Evolutionary conservation across 2,329 filamentous ascomycete species (phyloP).

Genomic region (Colletotrichum caudatum): DNA sequence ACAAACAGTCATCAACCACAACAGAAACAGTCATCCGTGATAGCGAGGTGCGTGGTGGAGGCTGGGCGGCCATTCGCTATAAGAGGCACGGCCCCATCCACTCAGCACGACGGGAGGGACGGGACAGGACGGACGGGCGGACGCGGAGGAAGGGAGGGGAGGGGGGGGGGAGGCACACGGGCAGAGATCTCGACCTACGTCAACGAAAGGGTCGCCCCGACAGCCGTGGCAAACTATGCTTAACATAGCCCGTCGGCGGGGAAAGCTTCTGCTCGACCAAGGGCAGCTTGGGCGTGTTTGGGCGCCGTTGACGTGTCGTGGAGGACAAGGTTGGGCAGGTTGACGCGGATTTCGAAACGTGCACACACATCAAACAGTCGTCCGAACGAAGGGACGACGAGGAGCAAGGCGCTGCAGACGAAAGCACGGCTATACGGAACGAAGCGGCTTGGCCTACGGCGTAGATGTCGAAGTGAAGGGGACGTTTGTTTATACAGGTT

Average conservation of each 20-base stretch:
- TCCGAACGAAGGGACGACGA: constrained; percentile 30
- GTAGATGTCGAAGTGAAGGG: not conserved
- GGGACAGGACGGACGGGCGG: not conserved
- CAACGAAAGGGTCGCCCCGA: not conserved
- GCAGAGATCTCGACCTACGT: constrained; percentile 17
- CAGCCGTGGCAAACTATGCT: constrained; percentile 1
- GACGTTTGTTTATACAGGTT: too few relatives aligned
- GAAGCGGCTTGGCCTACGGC: not conserved
- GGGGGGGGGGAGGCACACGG: not conserved
- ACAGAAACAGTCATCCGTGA: not conserved
- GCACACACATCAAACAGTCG: constrained; percentile 35
- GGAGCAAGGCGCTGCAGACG: not conserved
- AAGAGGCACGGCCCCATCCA: constrained; percentile 22
- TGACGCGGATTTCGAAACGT: constrained; percentile 13
- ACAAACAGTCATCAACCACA: not conserved
- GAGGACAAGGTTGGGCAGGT: constrained; percentile 31
- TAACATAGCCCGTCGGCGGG: constrained; percentile 12
- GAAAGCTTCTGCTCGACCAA: constrained; percentile 9
- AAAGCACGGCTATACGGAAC: not conserved
- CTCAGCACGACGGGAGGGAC: not conserved
- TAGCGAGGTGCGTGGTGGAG: too few relatives aligned
- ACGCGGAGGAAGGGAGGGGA: too few relatives aligned
- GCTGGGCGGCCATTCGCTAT: constrained; percentile 1
- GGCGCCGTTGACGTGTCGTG: not conserved
- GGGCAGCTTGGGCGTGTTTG: not conserved